Evolutionary conservation across 306 rosid genomes (phyloP).

Genomic region (Carpinus viminea): DNA sequence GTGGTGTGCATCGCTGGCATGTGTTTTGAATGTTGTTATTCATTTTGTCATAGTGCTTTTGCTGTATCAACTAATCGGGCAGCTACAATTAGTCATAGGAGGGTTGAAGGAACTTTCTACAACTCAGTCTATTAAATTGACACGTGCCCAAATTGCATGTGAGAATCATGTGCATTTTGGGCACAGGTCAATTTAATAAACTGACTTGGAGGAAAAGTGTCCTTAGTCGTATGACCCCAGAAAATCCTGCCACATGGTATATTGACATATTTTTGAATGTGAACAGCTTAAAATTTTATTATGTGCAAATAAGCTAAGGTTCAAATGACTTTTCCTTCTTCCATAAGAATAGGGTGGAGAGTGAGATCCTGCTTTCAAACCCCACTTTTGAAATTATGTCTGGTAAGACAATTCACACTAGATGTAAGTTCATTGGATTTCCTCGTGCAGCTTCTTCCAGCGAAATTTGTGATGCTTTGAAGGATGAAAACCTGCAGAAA

Average conservation of each 20-base stretch:
- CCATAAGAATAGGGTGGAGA: too few relatives aligned
- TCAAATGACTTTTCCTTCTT: background rate
- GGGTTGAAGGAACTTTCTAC: too few relatives aligned
- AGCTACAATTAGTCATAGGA: background rate
- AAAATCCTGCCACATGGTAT: background rate
- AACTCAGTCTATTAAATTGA: too few relatives aligned
- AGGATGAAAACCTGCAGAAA: slow-evolving; percentile 60
- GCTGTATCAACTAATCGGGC: background rate
- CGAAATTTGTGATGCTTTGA: slow-evolving; percentile 59
- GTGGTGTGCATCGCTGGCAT: background rate
- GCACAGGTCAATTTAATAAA: too few relatives aligned
- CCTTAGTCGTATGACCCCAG: background rate
- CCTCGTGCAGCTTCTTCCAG: slow-evolving; percentile 71
- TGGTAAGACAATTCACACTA: background rate
- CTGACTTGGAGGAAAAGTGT: too few relatives aligned
- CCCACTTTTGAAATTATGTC: slow-evolving; percentile 2
- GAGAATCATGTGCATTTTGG: too few relatives aligned
- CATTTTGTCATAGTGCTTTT: background rate
- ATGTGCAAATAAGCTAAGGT: background rate
- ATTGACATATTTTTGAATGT: background rate
- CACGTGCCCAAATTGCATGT: too few relatives aligned
- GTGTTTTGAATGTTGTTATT: background rate
- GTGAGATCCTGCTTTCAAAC: too few relatives aligned
- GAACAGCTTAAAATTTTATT: background rate
- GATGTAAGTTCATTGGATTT: slow-evolving; percentile 14